Conservation (phyloP, 2,329 filamentous ascomycete species). For the Metarhizium sp. region DNA sequence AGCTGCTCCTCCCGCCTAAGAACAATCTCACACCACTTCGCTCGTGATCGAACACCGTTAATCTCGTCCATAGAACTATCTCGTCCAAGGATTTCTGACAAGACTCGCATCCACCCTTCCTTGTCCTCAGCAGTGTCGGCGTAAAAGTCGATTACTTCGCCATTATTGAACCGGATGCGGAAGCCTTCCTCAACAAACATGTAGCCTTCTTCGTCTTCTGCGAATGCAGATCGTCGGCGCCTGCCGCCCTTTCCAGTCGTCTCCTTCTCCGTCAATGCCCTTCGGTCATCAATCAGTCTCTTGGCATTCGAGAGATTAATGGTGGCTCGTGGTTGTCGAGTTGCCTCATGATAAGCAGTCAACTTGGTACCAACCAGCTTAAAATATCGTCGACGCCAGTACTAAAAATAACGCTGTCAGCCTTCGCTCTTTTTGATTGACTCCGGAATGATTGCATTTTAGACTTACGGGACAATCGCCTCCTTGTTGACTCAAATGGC, state of each 20-base stretch:
- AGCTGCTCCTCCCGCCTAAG: constrained; percentile 53
- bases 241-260: constrained; percentile 66
- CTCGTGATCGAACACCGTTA: constrained; percentile 31
- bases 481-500: constrained; percentile 88
- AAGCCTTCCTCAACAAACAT: constrained; percentile 99
- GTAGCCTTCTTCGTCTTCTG: constrained; percentile 97
- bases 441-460: background rate
- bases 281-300: constrained; percentile 87
- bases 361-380: constrained; percentile 84
- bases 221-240: constrained; percentile 87
- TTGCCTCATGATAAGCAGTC: constrained; percentile 93
- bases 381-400: constrained; percentile 97
- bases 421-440: background rate
- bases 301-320: constrained; percentile 93
- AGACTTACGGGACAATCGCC: constrained; percentile 88
- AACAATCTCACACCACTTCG: constrained; percentile 60
- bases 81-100: constrained; percentile 61
- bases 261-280: constrained; percentile 73
- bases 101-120: constrained; percentile 87
- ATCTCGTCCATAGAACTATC: constrained; percentile 37
- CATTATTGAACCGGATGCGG: constrained; percentile 96
- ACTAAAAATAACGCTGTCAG: constrained; percentile 48
- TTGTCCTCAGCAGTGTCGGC: constrained; percentile 83
- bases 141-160: constrained; percentile 97
- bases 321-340: constrained; percentile 86